Evolutionary conservation across 441 rosid species (phyloP), one percentile per base, ranked within the genome.

Genomic region (Croton laevigatus): DNA sequence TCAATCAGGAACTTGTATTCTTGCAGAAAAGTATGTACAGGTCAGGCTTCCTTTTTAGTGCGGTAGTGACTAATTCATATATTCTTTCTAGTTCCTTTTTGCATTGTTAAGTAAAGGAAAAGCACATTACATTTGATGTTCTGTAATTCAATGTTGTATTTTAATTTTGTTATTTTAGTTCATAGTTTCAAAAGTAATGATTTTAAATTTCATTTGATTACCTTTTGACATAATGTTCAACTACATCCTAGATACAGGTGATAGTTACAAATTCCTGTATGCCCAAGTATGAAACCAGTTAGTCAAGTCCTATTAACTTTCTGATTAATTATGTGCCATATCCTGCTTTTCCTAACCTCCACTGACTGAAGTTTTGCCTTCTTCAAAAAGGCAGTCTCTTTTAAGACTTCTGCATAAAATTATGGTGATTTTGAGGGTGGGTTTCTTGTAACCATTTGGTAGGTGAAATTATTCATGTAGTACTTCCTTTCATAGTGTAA

Each of bases 1-100:
- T 59, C 48, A 59, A 20, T 59, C 44, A 72, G 44, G 59, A 72
- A 10, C 46, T 66, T 59, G 42, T 51, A 42, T 17, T 59, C n/a
- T 44, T 12, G n/a, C 71, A 34, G 54, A 27, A 63, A 70, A 59
- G 53, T 46, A 20, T 11, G 3, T 70, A 32, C 57, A 59, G 71
- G 78, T 75, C 74, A 65, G 67, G 32, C 20, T 17, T 65, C 42
- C 48, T 58, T 73, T 48, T 60, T 36, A 38, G 2, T 2, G 23
- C 0, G 19, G 48, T 54, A 37, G n/a, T 4, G 4, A n/a, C 10
- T 20, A 20, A 20, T 23, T 19, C 27, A 34, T 27, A 9, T n/a
- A 12, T 68, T 63, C 46, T 27, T 27, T 27, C 32, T 27, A 27
- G 32, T 27, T 27, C 32, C 32, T 27, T 27, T 27, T 27, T 27